Conservation (phyloP, 192 early-diverging fungal species). For the Podila clonocystis region DNA sequence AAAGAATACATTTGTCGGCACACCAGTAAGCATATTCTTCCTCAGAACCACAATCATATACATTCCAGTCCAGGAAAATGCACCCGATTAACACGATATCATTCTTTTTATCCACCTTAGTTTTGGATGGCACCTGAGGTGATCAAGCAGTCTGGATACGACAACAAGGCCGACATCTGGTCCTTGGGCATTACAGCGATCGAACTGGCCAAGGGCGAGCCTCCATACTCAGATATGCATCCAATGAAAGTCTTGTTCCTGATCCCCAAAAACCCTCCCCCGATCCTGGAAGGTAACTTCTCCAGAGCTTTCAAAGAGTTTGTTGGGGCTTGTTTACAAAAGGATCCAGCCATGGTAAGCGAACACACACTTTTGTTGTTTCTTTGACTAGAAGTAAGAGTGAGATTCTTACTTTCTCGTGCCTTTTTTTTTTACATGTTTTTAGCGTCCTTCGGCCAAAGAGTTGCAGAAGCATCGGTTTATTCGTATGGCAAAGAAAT, state of each 20-base stretch:
- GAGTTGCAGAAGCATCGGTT: constrained; percentile 93
- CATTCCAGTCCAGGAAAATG: neutral
- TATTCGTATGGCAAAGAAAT: constrained; percentile 87
- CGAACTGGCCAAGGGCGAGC: constrained; percentile 93
- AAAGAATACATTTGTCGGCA: constrained; percentile 98
- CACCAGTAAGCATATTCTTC: constrained; percentile 68
- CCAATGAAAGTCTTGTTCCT: constrained; percentile 96
- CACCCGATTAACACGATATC: too few species aligned
- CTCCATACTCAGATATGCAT: constrained; percentile 94
- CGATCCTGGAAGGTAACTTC: constrained; percentile 79
- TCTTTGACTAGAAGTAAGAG: neutral
- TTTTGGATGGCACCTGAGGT: constrained; percentile 97
- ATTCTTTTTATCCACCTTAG: constrained; percentile 15
- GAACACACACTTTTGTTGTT: neutral
- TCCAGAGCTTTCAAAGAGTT: constrained; percentile 92
- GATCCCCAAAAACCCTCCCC: constrained; percentile 93
- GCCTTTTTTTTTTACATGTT: neutral
- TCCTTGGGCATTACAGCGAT: constrained; percentile 97
- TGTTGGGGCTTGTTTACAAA: constrained; percentile 85
- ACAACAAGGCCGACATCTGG: constrained; percentile 99
- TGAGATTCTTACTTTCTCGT: neutral
- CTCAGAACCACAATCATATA: neutral
- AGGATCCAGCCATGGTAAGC: constrained; percentile 79
- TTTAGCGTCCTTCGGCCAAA: constrained; percentile 86
- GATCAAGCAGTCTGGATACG: constrained; percentile 94